phyloP scores from a whole-genome alignment of 768 basidiomycete species.

The Lactifluus subvellereus region DNA sequence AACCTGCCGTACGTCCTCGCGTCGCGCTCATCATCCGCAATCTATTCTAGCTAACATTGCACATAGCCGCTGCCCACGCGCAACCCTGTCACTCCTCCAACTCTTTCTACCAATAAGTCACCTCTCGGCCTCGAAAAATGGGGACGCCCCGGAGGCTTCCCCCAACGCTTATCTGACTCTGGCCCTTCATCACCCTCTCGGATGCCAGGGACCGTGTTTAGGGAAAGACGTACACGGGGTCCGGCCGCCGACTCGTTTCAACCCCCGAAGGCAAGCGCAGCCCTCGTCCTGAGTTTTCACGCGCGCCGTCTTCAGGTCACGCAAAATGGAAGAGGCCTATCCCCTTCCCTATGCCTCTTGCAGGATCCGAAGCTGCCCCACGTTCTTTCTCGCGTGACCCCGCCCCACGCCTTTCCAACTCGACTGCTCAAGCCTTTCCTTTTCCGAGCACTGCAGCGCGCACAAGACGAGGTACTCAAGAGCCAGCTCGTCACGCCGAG shows the following conservation, averaged over 20 bases:
- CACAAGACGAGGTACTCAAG: neutral
- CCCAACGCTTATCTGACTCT: neutral
- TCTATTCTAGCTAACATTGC: neutral
- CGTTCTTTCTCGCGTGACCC: slow-evolving; percentile 3
- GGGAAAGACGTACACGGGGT: slow-evolving; percentile 1
- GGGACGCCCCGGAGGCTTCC: slow-evolving; percentile 7
- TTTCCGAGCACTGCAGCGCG: neutral
- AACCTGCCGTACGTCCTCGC: slow-evolving; percentile 19
- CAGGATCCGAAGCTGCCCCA: neutral
- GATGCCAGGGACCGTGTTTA: neutral
- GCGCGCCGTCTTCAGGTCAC: neutral
- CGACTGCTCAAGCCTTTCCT: neutral
- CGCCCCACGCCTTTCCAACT: neutral
- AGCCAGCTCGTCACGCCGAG: neutral
- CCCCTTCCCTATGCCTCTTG: slow-evolving; percentile 3
- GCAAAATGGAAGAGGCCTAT: slow-evolving; percentile 10
- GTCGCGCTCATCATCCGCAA: neutral
- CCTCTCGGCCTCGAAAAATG: slow-evolving; percentile 18
- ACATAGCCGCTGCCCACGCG: slow-evolving; percentile 9
- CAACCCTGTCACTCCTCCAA: slow-evolving; percentile 2
- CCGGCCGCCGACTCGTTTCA: neutral
- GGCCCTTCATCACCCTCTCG: neutral
- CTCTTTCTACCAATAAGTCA: slow-evolving; percentile 1
- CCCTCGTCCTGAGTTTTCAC: neutral
- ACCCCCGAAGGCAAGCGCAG: neutral